These are phyloP conservation scores for Raddia distichophylla DNA, from an alignment of 176 grass and related monocot species.

Conservation along the genomic window DNA sequence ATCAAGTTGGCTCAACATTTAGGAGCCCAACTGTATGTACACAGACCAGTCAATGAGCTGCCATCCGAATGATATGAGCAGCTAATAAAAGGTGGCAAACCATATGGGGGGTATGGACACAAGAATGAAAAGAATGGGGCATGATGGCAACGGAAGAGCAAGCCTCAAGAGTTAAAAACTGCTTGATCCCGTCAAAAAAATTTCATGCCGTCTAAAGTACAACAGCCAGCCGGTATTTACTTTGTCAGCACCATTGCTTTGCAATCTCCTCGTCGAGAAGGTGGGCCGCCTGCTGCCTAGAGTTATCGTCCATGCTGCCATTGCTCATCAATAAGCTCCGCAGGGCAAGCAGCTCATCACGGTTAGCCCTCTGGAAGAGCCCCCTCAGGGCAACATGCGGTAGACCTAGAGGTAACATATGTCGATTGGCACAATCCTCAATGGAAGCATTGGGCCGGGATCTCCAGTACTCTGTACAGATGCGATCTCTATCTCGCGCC, in stretches of 20 bases:
- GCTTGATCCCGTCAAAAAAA: conserved; percentile 35
- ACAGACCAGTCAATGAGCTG: conserved; percentile 7
- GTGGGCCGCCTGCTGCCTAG: conserved; percentile 48
- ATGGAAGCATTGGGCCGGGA: conserved; percentile 48
- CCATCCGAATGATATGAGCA: neutral
- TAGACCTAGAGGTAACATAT: conserved; percentile 29
- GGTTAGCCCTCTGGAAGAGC: conserved; percentile 77
- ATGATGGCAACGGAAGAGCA: conserved; percentile 38
- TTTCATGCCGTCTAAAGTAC: conserved; percentile 40
- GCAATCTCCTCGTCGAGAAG: conserved; percentile 58
- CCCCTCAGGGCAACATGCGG: conserved; percentile 52
- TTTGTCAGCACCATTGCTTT: conserved; percentile 43
- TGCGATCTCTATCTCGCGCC: conserved; percentile 50
- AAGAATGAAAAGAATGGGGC: conserved; percentile 33
- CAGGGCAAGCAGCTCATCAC: conserved; percentile 63
- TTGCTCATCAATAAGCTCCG: conserved; percentile 53
- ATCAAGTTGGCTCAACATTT: conserved; percentile 17
- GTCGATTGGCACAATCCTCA: conserved; percentile 27
- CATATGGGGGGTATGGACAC: neutral
- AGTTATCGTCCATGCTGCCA: conserved; percentile 36
- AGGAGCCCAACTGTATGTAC: conserved; percentile 21
- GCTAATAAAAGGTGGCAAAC: neutral
- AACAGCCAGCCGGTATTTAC: conserved; percentile 38
- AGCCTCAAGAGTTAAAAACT: conserved; percentile 34
- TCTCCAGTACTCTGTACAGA: conserved; percentile 84